Base-by-base conservation (phyloP, 2,329 filamentous ascomycete species). In the Penicillium freii region DNA sequence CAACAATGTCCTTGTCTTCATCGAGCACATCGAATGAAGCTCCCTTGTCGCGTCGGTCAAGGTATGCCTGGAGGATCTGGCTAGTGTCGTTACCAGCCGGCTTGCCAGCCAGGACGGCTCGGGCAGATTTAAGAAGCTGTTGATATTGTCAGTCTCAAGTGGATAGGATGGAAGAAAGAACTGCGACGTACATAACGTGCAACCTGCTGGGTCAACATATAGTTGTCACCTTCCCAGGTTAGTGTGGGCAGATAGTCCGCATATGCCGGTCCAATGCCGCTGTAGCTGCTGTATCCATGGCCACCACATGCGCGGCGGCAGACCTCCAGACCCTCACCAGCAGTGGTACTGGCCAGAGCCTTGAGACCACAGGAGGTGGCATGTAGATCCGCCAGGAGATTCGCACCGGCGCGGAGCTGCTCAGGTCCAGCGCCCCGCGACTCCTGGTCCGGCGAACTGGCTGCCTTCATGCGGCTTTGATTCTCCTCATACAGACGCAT, bases 131-230 rank as follows among this genome's bases (percentile, higher is more conserved):
- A 62, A 92, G 82, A 45, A 92, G 82, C 78, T 82, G 40, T 46
- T 17, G 15, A 39, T 13, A 27, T 29, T 5, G 54, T 64, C 31
- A 64, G 56, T 34, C 6, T 50, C 8, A 15, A 17, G 7, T 25
- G 23, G 27, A 31, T 23, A 29, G 38, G 44, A 42, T 11, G 13
- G 25, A 33, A 33, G 33, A 11, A 25, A 42, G 34, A 19, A 45
- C 23, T 4, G 5, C 1, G 23, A 75, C 79, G 73, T 75, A 82
- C 78, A 68, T 91, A 91, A 57, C 88, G 83, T 3, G 87, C 87
- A 3, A 91, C 88, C 76, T 92, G 89, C 73, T 92, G 89, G 10
- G 87, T 90, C 58, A 92, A 79, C 88, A 92, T 91, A 78, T 89
- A 91, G 78, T 90, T 91, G 77, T 91, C 89, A 44, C 89, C 89